Base-by-base conservation (phyloP, 495 filamentous ascomycete species). In the Penicillium manginii region DNA sequence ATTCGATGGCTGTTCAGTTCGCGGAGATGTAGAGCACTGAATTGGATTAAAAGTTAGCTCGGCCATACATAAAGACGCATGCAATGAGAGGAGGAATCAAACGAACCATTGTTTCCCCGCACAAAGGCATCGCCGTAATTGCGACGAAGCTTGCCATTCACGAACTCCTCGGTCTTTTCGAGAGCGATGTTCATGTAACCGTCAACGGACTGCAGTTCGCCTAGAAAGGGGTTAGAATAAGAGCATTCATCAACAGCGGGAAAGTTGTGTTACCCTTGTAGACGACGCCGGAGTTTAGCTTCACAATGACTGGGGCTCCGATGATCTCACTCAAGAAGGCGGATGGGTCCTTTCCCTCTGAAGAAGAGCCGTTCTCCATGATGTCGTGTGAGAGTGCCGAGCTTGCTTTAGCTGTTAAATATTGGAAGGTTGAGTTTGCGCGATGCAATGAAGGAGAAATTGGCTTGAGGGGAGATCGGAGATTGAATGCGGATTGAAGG, bases 181-280 rank as follows among this genome's bases (percentile, higher is more conserved):
- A 98, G 83, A 18, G 94, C 92, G 62, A 98, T 96, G 72, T 98
- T 98, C 94, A 98, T 98, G 70, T 97, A 98, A 39, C 96, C 96
- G 70, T 98, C 94, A 43, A 98, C 92, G 0, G 92, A 96, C 65
- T 96, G 91, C n/a, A 97, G 82, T 66, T 96, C 90, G 37, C 93
- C 93, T 97, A 50, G 9, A 48, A 9, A 7, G 0, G 5, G 14
- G 45, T 66, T 58, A 72, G 48, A 19, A 49, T 21, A 7, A 29
- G 2, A 29, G 3, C 2, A 1, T 29, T 8, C 26, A 29, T 8
- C 26, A 29, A 8, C 26, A 29, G 26, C 26, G 26, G 26, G 26
- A 22, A 39, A 17, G 11, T n/a, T 46, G 14, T 32, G 5, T 33
- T 66, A 93, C 94, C 94, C 84, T 92, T 93, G 80, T 96, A 98